Conservation (phyloP, 768 basidiomycete genomes). For the Boletales sp. region DNA sequence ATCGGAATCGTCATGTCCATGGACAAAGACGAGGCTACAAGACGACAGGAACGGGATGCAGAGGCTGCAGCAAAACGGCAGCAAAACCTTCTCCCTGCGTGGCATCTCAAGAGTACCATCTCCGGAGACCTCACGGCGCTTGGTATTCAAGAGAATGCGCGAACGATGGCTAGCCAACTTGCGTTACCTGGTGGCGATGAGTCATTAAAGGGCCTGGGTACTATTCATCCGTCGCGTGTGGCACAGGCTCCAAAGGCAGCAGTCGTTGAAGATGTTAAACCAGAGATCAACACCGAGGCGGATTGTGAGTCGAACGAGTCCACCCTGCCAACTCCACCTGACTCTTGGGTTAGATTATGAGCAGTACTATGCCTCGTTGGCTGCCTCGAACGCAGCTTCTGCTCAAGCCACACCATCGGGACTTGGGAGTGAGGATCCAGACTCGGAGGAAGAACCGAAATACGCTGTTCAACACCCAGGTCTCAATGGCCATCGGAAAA, state of each 20-base stretch:
- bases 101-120: slow-evolving; percentile 96
- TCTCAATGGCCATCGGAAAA: slow-evolving; percentile 69
- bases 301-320: slow-evolving; percentile 51
- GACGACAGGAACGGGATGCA: slow-evolving; percentile 68
- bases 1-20: slow-evolving; percentile 84
- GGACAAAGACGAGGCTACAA: slow-evolving; percentile 82
- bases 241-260: slow-evolving; percentile 26
- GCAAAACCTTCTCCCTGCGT: slow-evolving; percentile 89
- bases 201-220: slow-evolving; percentile 65
- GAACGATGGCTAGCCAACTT: slow-evolving; percentile 39
- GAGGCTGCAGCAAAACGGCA: slow-evolving; percentile 82
- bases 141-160: slow-evolving; percentile 70
- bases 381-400: slow-evolving; percentile 58
- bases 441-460: slow-evolving; percentile 72
- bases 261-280: slow-evolving; percentile 37
- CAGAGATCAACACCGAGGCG: slow-evolving; percentile 50
- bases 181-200: slow-evolving; percentile 60
- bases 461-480: slow-evolving; percentile 64
- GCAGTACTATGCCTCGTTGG: slow-evolving; percentile 77
- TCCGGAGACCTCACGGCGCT: slow-evolving; percentile 87
- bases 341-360: slow-evolving; percentile 57
- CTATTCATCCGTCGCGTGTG: slow-evolving; percentile 38
- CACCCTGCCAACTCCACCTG: neutral
- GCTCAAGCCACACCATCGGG: slow-evolving; percentile 60
- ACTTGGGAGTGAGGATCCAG: slow-evolving; percentile 50